These are phyloP conservation scores for Xylaria bambusicola DNA, from an alignment of 495 filamentous ascomycete species.

Conservation along the genomic window DNA sequence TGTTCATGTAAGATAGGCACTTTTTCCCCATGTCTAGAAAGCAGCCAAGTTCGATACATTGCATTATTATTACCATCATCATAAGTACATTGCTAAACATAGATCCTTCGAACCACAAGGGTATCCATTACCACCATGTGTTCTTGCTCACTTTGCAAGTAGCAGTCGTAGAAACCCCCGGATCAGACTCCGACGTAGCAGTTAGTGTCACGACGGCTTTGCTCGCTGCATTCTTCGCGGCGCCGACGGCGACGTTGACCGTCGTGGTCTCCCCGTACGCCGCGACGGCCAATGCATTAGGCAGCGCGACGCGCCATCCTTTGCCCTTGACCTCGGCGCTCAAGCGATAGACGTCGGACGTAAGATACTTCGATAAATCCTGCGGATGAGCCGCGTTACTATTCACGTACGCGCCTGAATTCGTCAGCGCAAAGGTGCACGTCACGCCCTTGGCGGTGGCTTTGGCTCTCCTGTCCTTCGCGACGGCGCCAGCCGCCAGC, in stretches of 20 bases:
- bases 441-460: slow-evolving; percentile 26
- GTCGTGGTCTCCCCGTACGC: slow-evolving; percentile 28
- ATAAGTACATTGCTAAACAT: slow-evolving; percentile 1
- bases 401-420: slow-evolving; percentile 30
- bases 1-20: too few relatives aligned
- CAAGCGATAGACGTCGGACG: slow-evolving; percentile 35
- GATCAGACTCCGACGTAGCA: slow-evolving; percentile 42
- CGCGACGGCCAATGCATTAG: slow-evolving; percentile 35
- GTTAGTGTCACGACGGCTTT: slow-evolving; percentile 36
- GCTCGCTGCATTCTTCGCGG: slow-evolving; percentile 21
- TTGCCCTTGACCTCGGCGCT: slow-evolving; percentile 31
- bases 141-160: slow-evolving; percentile 28
- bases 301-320: slow-evolving; percentile 41
- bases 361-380: slow-evolving; percentile 30
- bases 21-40: too few relatives aligned
- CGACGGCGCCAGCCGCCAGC: slow-evolving; percentile 27
- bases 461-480: slow-evolving; percentile 17
- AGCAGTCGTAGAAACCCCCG: slow-evolving; percentile 22
- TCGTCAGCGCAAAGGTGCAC: slow-evolving; percentile 38
- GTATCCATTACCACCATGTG: not conserved
- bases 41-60: too few relatives aligned
- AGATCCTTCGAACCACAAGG: too few relatives aligned
- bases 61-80: too few relatives aligned
- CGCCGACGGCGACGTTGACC: slow-evolving; percentile 38
- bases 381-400: slow-evolving; percentile 29